A percentile compares a stretch with the other conserved stretches of the same genome.
Evolutionary conservation across 1,284 basidiomycete genomes (phyloP).

Genomic region (Entoloma clypeatum): DNA sequence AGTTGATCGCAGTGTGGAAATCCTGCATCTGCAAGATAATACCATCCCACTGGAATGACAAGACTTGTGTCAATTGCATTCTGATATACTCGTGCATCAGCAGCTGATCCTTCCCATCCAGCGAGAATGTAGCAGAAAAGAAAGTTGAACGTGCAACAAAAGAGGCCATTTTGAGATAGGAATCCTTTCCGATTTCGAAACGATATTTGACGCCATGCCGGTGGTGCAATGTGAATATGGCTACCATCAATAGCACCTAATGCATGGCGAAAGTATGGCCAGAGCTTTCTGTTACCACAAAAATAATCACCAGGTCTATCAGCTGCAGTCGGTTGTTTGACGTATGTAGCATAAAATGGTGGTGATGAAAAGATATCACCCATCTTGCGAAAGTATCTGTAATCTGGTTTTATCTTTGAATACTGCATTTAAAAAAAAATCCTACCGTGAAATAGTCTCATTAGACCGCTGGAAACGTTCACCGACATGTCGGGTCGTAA

Average conservation of each 20-base stretch:
- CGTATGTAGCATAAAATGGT: constrained; percentile 27
- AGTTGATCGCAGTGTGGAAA: constrained; percentile 31
- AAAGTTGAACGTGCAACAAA: constrained; percentile 27
- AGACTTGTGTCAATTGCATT: constrained; percentile 26
- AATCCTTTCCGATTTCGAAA: constrained; percentile 34
- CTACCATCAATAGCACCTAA: constrained; percentile 40
- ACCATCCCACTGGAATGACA: constrained; percentile 27
- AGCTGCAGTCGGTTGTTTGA: constrained; percentile 22
- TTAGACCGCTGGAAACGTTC: constrained; percentile 30
- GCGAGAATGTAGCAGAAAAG: constrained; percentile 31
- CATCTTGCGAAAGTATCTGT: not conserved
- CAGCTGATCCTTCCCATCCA: constrained; percentile 36
- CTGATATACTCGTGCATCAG: constrained; percentile 30
- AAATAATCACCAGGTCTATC: constrained; percentile 23
- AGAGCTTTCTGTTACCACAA: constrained; percentile 29
- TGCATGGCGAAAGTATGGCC: constrained; percentile 33
- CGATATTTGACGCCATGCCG: constrained; percentile 19
- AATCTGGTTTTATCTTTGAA: not conserved
- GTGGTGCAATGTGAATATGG: constrained; percentile 30
- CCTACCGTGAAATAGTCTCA: constrained; percentile 30
- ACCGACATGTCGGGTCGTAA: constrained; percentile 27
- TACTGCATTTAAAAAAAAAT: not conserved
- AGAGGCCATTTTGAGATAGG: constrained; percentile 34
- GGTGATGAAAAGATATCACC: constrained; percentile 10
- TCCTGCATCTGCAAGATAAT: constrained; percentile 38